Evolutionary conservation across 1,284 basidiomycete genomes (phyloP), one percentile per base, ranked within the genome.

Genomic region (Leccinum huronense): DNA sequence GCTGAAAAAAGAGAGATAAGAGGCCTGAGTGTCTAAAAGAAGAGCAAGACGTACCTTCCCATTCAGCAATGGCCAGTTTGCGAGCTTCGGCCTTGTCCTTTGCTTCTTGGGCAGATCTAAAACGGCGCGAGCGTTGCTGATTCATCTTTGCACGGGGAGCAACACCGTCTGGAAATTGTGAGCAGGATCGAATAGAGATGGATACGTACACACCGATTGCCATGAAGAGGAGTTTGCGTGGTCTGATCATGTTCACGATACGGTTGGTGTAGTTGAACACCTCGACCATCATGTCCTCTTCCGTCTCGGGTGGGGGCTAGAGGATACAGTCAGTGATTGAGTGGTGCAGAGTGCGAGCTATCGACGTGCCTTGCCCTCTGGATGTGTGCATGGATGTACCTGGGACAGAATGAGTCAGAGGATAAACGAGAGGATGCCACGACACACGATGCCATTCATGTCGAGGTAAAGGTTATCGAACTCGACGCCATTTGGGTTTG

Each of bases 81-180:
- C 87, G 85, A 65, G 94, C 93, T 67, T 94, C 87, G 66, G 94
- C 94, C 78, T 98, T 97, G 59, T 97, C 93, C 68, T 92, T 89
- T 0, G 97, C 96, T 77, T 99, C 97, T 75, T 96, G 94, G 2
- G 95, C 89, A 16, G 96, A 87, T 63, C 97, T 87, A 81, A 99
- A 99, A 67, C 97, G 93, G 72, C 97, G 86, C 23, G 94, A 95
- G 14, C 97, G 92, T 77, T 98, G 96, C 75, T 98, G 97, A 76
- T 98, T 98, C 97, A 99, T 99, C 81, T 99, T 99, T 38, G 97
- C 97, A 70, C 97, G 89, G 27, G 97, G 97, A 10, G 97, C 97
- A 42, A 99, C 97, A 65, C 97, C 97, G 75, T 99, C 94, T 95
- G 66, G 19, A 54, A 23, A 60, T 30, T 57, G 38, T 62, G 55